Conservation (phyloP, 352 stramenopile species). For the Globisporangium parvum region DNA sequence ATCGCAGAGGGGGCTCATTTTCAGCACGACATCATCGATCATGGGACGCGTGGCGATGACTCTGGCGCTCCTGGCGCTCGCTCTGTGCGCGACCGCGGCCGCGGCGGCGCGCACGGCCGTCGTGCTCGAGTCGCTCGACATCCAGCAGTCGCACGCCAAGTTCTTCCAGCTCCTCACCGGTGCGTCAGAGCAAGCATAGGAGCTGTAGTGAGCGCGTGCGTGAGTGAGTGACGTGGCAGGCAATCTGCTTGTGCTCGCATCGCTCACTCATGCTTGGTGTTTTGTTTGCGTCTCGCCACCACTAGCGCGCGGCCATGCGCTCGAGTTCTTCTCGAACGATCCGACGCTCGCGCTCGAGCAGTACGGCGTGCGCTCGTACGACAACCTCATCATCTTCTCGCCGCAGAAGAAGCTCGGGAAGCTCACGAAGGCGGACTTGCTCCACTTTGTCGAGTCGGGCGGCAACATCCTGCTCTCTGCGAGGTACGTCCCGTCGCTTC, state of each 20-base stretch:
- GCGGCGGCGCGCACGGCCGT: conserved; percentile 55
- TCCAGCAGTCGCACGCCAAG: conserved; percentile 64
- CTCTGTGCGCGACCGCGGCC: conserved; percentile 9
- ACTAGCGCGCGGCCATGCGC: conserved; percentile 53
- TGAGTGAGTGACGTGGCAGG: not conserved
- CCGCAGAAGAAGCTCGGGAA: conserved; percentile 71
- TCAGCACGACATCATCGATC: not conserved
- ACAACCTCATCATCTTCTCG: conserved; percentile 89
- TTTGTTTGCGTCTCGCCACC: conserved; percentile 3
- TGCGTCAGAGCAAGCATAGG: conserved; percentile 14
- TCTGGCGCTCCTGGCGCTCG: conserved; percentile 6
- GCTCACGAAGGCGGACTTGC: conserved; percentile 58
- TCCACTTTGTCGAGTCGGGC: conserved; percentile 84
- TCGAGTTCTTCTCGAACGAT: conserved; percentile 55
- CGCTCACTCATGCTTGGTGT: not conserved
- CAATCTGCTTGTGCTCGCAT: not conserved
- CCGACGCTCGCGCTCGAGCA: conserved; percentile 54
- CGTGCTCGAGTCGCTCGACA: conserved; percentile 48
- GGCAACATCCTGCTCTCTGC: conserved; percentile 79
- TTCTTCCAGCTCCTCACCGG: conserved; percentile 67
- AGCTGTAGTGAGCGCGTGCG: no score
- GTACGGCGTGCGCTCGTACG: conserved; percentile 84
- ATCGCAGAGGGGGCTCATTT: not conserved
- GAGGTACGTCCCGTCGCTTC: conserved; percentile 15
- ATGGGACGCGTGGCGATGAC: conserved; percentile 2